A percentile compares a stretch with the other conserved stretches of the same genome.
Conservation (phyloP, 140 eudicot species). For the Ambrosia hybrid region DNA sequence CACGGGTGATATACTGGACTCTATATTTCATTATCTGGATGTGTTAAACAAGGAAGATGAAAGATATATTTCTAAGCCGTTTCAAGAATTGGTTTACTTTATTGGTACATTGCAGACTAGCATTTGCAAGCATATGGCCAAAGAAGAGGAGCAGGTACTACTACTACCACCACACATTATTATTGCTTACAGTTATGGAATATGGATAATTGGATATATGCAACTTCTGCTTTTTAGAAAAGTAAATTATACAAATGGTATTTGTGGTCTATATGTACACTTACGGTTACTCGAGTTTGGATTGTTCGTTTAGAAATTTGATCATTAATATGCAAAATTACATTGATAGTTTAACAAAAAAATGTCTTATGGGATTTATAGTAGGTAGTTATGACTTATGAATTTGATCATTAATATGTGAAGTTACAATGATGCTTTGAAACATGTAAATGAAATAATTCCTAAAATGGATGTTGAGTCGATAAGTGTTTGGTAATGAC, state of each 20-base stretch:
- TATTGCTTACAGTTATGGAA: neutral
- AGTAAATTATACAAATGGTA: neutral
- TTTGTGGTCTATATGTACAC: too few relatives aligned
- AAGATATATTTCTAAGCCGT: slow-evolving; percentile 30
- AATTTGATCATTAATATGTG: too few relatives aligned
- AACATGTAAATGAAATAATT: neutral
- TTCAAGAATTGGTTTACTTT: slow-evolving; percentile 61
- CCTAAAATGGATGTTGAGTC: neutral
- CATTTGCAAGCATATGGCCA: slow-evolving; percentile 84
- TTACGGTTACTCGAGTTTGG: too few relatives aligned
- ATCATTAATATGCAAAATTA: too few relatives aligned
- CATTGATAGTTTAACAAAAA: too few relatives aligned
- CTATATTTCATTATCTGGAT: slow-evolving; percentile 52
- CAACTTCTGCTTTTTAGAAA: too few relatives aligned
- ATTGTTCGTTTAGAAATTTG: too few relatives aligned
- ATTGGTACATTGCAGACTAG: slow-evolving; percentile 57
- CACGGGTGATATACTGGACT: slow-evolving; percentile 54
- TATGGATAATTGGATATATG: too few relatives aligned
- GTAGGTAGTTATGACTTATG: neutral
- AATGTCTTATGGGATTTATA: neutral
- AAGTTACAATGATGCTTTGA: neutral
- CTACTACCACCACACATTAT: neutral
- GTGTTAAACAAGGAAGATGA: slow-evolving; percentile 45
- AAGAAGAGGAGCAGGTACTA: slow-evolving; percentile 93
- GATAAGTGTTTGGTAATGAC: neutral